Base-by-base conservation (phyloP, 257 asterid species). In the Leptodermis oblonga region DNA sequence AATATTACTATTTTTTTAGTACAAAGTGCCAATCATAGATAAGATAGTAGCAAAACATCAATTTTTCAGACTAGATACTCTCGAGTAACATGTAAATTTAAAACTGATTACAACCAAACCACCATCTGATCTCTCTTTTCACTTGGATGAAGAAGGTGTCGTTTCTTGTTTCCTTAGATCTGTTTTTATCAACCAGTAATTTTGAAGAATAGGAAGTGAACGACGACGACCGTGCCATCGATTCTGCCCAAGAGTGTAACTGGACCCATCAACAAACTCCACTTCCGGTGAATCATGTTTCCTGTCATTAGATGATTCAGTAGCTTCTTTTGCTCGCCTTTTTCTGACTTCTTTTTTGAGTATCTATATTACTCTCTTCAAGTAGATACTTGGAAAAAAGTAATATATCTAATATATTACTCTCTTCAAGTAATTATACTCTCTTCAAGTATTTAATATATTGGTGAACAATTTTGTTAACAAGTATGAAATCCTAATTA, bases 201-300 rank as follows among this genome's bases (percentile, higher is more conserved):
- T 72, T 84, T 84, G 68, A 87, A 33, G 74, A 87, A 87, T 76
- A 85, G 73, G 68, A 85, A 79, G 56, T 88, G 85, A 64, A 79
- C 82, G 4, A 83, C 91, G 75, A 89, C 87, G 28, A 84, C 79
- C 9, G 92, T 51, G 62, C 87, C 94, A 56, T 86, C 70, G 70
- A 87, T 73, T 39, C 92, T 94, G 77, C 75, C 86, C 74, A 87
- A 69, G 53, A 89, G 70, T 48, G 86, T 75, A 23, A 74, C 70
- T 15, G 94, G 93, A 20, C 92, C 93, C 12, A 92, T 89, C 10
- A 85, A 78, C 84, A 89, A 73, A 79, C 96, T 89, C 96, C 94
- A 87, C 58, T 85, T 89, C 62, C 94, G 70, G 93, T 84, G 75
- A 12, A 89, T 89, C 96, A 89, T 89, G 49, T 62, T 30, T 51